Evolutionary conservation across 352 stramenopile genomes (phyloP), one percentile per base, ranked within the genome.

Genomic region (Phytophthora fragariaefolia): DNA sequence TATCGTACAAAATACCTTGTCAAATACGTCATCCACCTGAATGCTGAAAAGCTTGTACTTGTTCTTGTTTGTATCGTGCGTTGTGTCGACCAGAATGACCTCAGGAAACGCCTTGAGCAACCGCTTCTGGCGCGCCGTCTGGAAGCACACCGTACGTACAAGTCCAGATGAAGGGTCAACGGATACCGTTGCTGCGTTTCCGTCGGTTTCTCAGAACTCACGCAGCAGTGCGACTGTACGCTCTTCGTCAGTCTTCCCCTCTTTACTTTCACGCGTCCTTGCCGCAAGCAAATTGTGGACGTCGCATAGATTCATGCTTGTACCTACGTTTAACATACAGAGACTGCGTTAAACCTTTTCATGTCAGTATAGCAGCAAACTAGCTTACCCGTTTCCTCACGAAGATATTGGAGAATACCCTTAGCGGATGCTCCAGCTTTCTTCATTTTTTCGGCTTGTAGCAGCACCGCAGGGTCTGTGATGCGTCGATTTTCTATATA

Each of bases 11-110:
- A 10, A 7, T 40, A 63, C 61, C 50, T 53, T 61, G 4, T 56
- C 56, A 32, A 61, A 57, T 3, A 65, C 51, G 13, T 63, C 64
- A n/a, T 63, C 18, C 2, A 66, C 57, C 1, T 55, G 43, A 34
- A 63, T 53, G 17, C 57, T 58, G 18, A 72, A 63, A 8, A 67
- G 22, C 57, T 72, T 72, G 56, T 67, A 67, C 8, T 52, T 45
- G 20, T 66, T 63, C 42, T 30, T 53, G 57, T 64, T 69, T 3
- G 45, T 69, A 1, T 48, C 28, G 23, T 63, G 42, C 32, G 52
- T 69, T 0, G 34, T 55, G 13, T 66, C 63, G 2, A 71, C 50
- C 4, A 66, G 13, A 3, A 58, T 47, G 4, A 67, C 64, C 30
- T 67, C 63, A 53, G 43, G 50, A 22, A 72, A 72, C 2, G 64